These are phyloP conservation scores for Macrolepiota dolichaula DNA, from an alignment of 768 basidiomycete genomes.

Conservation along the genomic window DNA sequence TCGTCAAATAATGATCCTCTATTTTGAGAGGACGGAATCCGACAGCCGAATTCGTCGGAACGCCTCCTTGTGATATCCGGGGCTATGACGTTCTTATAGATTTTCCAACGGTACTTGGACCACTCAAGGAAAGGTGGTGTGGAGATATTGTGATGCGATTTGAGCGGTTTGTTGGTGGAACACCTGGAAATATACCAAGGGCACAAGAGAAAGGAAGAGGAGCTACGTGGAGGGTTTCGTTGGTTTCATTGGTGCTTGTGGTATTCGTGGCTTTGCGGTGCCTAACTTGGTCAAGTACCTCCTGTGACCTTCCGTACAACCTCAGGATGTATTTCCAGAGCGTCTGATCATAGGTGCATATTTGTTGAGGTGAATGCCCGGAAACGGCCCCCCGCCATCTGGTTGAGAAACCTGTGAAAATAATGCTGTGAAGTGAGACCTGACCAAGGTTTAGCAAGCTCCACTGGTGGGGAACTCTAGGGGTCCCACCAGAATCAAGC, in stretches of 20 bases:
- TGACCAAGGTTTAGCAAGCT: no score
- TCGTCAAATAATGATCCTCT: slow-evolving; percentile 42
- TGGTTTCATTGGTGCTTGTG: slow-evolving; percentile 2
- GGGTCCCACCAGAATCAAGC: no score
- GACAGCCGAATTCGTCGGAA: slow-evolving; percentile 26
- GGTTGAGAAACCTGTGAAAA: no score
- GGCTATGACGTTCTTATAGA: slow-evolving; percentile 50
- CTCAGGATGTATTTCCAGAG: no score
- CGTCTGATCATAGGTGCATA: no score
- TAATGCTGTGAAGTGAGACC: no score
- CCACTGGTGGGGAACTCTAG: no score
- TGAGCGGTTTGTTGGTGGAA: slow-evolving; percentile 51
- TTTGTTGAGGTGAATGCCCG: no score
- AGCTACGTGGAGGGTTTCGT: slow-evolving; percentile 31
- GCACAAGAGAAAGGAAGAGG: slow-evolving; percentile 43
- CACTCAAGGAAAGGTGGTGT: slow-evolving; percentile 41
- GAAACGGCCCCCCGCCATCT: no score
- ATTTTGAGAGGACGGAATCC: slow-evolving; percentile 28
- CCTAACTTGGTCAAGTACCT: not conserved
- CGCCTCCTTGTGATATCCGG: slow-evolving; percentile 30
- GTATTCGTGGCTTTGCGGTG: not conserved
- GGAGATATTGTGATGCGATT: slow-evolving; percentile 38
- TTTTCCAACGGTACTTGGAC: slow-evolving; percentile 41
- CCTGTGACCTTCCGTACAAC: no score
- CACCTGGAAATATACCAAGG: slow-evolving; percentile 32